Conservation (phyloP, 257 asterid species). For the Solanum sitiens region DNA sequence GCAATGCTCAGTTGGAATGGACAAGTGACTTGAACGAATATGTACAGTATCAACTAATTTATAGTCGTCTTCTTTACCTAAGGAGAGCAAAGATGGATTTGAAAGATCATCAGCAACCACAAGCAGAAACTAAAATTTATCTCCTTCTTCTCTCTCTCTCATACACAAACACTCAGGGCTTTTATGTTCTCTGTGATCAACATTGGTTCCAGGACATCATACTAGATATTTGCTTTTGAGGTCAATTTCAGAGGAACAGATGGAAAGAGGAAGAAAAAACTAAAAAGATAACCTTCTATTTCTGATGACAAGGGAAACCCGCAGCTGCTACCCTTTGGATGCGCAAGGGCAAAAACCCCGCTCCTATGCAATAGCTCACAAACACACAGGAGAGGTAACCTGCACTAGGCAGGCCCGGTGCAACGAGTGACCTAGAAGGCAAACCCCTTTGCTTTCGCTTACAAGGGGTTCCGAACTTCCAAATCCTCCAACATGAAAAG, state of each 20-base stretch:
- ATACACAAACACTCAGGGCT: background rate
- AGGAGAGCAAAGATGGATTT: background rate
- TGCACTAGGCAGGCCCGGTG: too few relatives aligned
- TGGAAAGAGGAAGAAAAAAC: background rate
- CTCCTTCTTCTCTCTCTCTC: background rate
- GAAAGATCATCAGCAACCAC: background rate
- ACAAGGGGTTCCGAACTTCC: too few relatives aligned
- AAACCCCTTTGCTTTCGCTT: too few relatives aligned
- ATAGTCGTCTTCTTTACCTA: background rate
- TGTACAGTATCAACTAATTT: background rate
- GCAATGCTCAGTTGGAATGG: background rate
- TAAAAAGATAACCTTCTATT: background rate
- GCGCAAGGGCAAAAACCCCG: too few relatives aligned
- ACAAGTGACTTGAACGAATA: background rate
- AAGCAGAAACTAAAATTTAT: background rate
- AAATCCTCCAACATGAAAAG: too few relatives aligned
- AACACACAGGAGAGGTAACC: too few relatives aligned
- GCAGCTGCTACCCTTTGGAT: too few relatives aligned
- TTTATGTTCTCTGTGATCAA: background rate
- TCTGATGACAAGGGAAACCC: background rate
- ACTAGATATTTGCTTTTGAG: background rate
- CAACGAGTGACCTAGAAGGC: too few relatives aligned
- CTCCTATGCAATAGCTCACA: too few relatives aligned
- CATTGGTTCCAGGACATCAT: background rate
- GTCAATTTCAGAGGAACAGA: background rate